Evolutionary conservation across 352 stramenopile species (phyloP).

Genomic region (Phytophthora palmivora): DNA sequence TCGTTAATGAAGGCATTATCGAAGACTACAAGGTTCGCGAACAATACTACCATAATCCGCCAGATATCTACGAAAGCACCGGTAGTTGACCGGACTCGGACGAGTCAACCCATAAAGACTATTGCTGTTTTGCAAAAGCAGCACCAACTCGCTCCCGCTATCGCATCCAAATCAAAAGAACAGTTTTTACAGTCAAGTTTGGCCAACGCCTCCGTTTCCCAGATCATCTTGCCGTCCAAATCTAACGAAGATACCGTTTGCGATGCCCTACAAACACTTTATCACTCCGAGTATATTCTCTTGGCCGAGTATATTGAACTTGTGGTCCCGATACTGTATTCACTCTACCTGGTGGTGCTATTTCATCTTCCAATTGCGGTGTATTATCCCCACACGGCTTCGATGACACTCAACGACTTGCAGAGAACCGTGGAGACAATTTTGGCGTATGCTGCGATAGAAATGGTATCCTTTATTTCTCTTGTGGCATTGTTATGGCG

Average conservation of each 20-base stretch:
- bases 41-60: background rate
- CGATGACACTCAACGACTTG: background rate
- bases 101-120: background rate
- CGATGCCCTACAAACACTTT: constrained; percentile 24
- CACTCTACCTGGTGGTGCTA: constrained; percentile 20
- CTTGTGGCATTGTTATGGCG: constrained; percentile 15
- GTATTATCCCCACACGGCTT: constrained; percentile 32
- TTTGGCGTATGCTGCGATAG: constrained; percentile 16
- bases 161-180: background rate
- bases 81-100: background rate
- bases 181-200: background rate
- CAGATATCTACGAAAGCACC: background rate
- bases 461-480: constrained; percentile 11
- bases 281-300: constrained; percentile 31
- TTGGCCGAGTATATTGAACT: constrained; percentile 41
- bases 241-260: background rate
- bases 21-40: background rate
- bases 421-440: background rate
- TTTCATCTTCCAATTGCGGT: constrained; percentile 24
- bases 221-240: background rate
- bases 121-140: background rate
- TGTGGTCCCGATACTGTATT: constrained; percentile 29
- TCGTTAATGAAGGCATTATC: background rate
- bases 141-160: background rate
- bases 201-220: background rate